phyloP scores from a whole-genome alignment of 202 grass and related monocot genomes.

The Brachypodium distachyon region DNA sequence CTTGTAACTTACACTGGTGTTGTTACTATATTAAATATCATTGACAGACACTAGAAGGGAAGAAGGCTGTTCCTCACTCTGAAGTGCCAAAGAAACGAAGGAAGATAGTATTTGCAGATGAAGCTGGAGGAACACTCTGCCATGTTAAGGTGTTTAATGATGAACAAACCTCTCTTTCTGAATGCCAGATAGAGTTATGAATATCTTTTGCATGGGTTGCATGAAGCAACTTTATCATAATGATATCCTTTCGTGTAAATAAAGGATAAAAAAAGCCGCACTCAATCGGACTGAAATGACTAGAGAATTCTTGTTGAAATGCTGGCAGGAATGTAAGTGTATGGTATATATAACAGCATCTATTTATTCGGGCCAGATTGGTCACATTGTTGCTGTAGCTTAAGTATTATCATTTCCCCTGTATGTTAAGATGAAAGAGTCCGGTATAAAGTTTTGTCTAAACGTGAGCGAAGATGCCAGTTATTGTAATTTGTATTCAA shows the following conservation, averaged over 20 bases:
- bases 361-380: not conserved
- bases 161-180: constrained; percentile 12
- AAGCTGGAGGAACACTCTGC: constrained; percentile 77
- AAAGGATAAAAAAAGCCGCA: constrained; percentile 4
- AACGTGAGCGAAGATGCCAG: not conserved
- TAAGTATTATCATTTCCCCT: not conserved
- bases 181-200: constrained; percentile 26
- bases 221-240: not conserved
- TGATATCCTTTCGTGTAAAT: not conserved
- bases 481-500: not conserved
- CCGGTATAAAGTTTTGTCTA: not conserved
- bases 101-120: constrained; percentile 89
- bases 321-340: not conserved
- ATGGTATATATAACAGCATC: not conserved
- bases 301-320: constrained; percentile 5
- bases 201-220: not conserved
- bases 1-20: not conserved
- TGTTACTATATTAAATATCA: not conserved
- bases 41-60: constrained; percentile 50
- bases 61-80: constrained; percentile 25
- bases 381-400: not conserved
- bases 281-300: not conserved
- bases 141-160: constrained; percentile 61
- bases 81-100: constrained; percentile 35
- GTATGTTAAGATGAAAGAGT: constrained; percentile 12